Evolutionary conservation across 176 grass and related monocot species (phyloP).

Genomic region (Elaeis guineensis): DNA sequence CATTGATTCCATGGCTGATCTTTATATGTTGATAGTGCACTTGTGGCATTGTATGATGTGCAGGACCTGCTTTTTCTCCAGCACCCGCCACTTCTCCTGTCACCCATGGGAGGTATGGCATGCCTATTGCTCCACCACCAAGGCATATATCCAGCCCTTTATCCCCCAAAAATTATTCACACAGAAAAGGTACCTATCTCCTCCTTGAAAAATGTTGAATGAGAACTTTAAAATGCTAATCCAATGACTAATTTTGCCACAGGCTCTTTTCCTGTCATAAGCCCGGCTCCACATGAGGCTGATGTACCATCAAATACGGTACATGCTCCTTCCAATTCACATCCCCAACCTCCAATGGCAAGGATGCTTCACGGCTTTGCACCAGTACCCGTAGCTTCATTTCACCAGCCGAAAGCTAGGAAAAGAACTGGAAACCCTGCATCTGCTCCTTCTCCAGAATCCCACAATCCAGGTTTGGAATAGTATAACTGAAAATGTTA

Average conservation of each 20-base stretch:
- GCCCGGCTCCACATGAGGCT: constrained; percentile 41
- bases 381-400: constrained; percentile 36
- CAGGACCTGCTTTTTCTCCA: constrained; percentile 29
- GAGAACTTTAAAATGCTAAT: neutral
- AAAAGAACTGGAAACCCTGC: constrained; percentile 38
- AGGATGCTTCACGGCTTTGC: constrained; percentile 31
- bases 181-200: constrained; percentile 36
- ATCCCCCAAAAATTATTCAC: constrained; percentile 28
- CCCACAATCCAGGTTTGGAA: constrained; percentile 52
- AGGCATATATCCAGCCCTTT: constrained; percentile 29
- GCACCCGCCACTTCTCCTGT: constrained; percentile 16
- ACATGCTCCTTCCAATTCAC: constrained; percentile 33
- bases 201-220: neutral
- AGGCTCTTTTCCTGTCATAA: constrained; percentile 54
- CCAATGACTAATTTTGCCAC: constrained; percentile 15
- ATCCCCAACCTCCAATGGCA: constrained; percentile 13
- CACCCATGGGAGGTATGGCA: constrained; percentile 29
- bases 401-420: constrained; percentile 11
- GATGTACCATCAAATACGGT: constrained; percentile 32
- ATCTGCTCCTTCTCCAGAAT: constrained; percentile 32
- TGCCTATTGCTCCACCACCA: constrained; percentile 37
- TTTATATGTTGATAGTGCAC: too few species aligned
- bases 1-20: too few species aligned
- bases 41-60: constrained; percentile 4
- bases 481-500: constrained; percentile 8